Percentiles rank a stretch among this genome's conserved stretches.
Evolutionary conservation across 768 basidiomycete genomes (phyloP).

Genomic region (Rhodotorula toruloides): DNA sequence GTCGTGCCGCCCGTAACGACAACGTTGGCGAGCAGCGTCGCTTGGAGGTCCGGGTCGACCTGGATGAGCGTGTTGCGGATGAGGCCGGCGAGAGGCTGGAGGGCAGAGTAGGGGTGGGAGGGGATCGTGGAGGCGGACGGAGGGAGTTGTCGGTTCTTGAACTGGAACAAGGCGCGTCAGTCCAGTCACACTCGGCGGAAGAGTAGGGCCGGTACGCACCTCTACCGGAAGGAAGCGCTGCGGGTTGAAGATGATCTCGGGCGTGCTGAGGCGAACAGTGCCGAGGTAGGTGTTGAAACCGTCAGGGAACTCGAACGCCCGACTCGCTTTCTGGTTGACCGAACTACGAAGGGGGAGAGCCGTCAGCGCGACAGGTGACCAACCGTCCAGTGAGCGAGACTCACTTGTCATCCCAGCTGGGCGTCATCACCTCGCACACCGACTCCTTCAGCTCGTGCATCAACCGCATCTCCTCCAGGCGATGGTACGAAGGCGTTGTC

Average conservation of each 20-base stretch:
- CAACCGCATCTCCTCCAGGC: constrained; percentile 58
- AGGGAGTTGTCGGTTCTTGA: constrained; percentile 44
- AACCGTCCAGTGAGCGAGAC: constrained; percentile 42
- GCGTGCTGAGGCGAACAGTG: constrained; percentile 65
- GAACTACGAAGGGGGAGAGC: constrained; percentile 45
- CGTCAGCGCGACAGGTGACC: neutral
- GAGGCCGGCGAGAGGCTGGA: constrained; percentile 58
- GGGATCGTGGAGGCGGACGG: constrained; percentile 45
- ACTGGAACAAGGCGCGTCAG: constrained; percentile 28
- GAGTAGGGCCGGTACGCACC: constrained; percentile 15
- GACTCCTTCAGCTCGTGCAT: constrained; percentile 92
- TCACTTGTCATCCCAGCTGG: constrained; percentile 70
- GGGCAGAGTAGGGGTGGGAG: constrained; percentile 46
- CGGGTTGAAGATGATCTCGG: constrained; percentile 85
- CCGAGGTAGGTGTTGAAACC: constrained; percentile 83
- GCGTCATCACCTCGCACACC: constrained; percentile 75
- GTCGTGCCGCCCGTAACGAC: constrained; percentile 94
- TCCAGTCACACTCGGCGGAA: neutral
- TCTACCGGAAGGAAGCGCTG: constrained; percentile 46
- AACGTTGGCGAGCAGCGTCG: constrained; percentile 82
- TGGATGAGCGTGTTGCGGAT: constrained; percentile 71
- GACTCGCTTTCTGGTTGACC: constrained; percentile 56
- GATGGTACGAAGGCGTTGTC: constrained; percentile 74
- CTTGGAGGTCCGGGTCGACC: constrained; percentile 86
- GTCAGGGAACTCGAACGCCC: constrained; percentile 84